Evolutionary conservation across 1,284 basidiomycete species (phyloP), one percentile per base, ranked within the genome.

Genomic region (Leccinum angustisporum): DNA sequence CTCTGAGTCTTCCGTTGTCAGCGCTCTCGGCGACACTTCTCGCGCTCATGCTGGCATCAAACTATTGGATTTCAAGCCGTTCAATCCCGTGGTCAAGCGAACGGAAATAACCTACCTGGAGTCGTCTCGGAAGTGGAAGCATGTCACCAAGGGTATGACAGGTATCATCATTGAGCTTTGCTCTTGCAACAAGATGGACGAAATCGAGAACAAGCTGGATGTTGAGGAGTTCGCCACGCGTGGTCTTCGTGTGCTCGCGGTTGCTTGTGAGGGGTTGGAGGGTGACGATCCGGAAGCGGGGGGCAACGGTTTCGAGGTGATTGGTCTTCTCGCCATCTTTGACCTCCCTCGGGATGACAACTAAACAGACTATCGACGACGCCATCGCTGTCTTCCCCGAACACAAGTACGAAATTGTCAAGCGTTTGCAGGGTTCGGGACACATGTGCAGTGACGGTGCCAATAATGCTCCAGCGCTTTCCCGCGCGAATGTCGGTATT

Each of bases 131-230:
- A 94, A 92, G 80, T 87, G 97, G 71, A 97, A 97, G 87, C 94
- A 95, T 74, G 95, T 95, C 72, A 97, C 97, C 77, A 98, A 99
- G 91, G 97, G 96, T 79, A 98, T 98, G 95, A 97, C 97, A 59
- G 94, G 93, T 83, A 91, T 92, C 78, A 94, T 97, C 82, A 94
- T 96, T 74, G 92, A 95, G 65, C 90, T 98, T 60, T 98, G 96
- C 87, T 85, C 92, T 53, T 93, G 95, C 76, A 96, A 97, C 90
- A 98, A 98, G 87, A 94, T 92, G 61, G 87, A 90, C 34, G 94
- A 93, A 61, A 73, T 95, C 59, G 95, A 98, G 86, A 88, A 92
- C 80, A 86, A 82, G 70, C 91, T 98, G 64, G 95, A 98, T 74
- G 96, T 98, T 61, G 94, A 97, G 79, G 96, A 97, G 75, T 98